Percentiles rank a stretch among this genome's conserved stretches.
Conservation (phyloP, 2,329 filamentous ascomycete species). For the Fulvia fulva region DNA sequence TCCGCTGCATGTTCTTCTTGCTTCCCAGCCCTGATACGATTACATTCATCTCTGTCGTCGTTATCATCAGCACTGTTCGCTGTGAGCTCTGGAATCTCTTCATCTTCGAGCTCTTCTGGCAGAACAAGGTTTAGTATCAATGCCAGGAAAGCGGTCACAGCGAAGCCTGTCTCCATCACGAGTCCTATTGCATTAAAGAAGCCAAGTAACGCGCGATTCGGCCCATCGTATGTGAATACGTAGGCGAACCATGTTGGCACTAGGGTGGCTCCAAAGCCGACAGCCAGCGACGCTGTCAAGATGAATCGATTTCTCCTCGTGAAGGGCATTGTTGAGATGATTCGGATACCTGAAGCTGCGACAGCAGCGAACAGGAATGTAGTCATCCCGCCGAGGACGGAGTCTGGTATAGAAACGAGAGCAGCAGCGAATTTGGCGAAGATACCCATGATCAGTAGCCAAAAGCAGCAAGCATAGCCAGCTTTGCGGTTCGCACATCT, state of each 20-base stretch:
- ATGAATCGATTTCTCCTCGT: conserved; percentile 80
- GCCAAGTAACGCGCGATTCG: conserved; percentile 63
- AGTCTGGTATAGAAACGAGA: conserved; percentile 66
- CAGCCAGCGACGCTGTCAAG: conserved; percentile 66
- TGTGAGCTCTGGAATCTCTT: conserved; percentile 42
- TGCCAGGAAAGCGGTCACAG: conserved; percentile 68
- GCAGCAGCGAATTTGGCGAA: conserved; percentile 80
- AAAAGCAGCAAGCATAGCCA: conserved; percentile 72
- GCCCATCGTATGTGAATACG: conserved; percentile 69
- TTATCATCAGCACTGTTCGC: conserved; percentile 39
- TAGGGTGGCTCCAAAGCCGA: conserved; percentile 60
- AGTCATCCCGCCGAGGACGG: conserved; percentile 52
- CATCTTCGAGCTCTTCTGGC: conserved; percentile 71
- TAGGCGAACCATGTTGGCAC: conserved; percentile 43
- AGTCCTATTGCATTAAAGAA: conserved; percentile 65
- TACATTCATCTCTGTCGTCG: conserved; percentile 41
- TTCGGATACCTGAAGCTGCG: conserved; percentile 71
- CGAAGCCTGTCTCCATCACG: conserved; percentile 59
- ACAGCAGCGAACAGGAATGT: conserved; percentile 78
- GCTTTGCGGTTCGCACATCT: conserved; percentile 77
- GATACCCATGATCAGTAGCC: conserved; percentile 75
- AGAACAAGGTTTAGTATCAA: conserved; percentile 70
- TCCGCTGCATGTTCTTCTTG: neutral
- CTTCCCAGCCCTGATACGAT: conserved; percentile 21
- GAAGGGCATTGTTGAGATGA: conserved; percentile 68